phyloP scores from a whole-genome alignment of 805 yeast species.

The Candida schatavii region DNA sequence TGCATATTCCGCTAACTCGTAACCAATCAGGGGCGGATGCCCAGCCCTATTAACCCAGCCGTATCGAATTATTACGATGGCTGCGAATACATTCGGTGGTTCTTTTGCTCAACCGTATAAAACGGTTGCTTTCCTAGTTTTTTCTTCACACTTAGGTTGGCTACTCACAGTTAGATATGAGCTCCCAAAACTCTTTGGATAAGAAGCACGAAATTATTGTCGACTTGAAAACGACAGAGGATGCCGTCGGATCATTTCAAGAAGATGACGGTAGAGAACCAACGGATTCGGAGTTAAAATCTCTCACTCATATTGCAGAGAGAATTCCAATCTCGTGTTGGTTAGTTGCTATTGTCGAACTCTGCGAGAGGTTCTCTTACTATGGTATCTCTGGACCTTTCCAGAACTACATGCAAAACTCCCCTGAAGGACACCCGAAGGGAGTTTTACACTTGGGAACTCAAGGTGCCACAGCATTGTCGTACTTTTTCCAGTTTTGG shows the following conservation, averaged over 20 bases:
- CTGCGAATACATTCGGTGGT: too few species aligned
- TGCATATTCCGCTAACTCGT: too few species aligned
- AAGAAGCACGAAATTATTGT: neutral
- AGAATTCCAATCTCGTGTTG: slow-evolving; percentile 51
- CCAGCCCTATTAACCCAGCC: too few species aligned
- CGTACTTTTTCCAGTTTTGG: slow-evolving; percentile 80
- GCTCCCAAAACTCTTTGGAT: neutral
- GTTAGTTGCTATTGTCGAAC: slow-evolving; percentile 67
- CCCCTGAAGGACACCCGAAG: slow-evolving; percentile 31
- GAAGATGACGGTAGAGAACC: slow-evolving; percentile 41
- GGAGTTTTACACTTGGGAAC: slow-evolving; percentile 58
- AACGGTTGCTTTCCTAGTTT: too few species aligned
- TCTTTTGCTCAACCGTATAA: too few species aligned
- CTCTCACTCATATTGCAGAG: slow-evolving; percentile 52
- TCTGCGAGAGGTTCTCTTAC: slow-evolving; percentile 78
- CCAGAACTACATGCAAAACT: slow-evolving; percentile 72
- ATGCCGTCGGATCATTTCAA: slow-evolving; percentile 1
- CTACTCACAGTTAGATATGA: neutral
- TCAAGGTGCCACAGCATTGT: slow-evolving; percentile 65
- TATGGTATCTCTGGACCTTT: slow-evolving; percentile 76
- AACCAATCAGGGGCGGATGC: too few species aligned
- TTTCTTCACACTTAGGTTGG: too few species aligned
- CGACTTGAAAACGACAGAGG: neutral
- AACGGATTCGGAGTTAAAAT: slow-evolving; percentile 51
- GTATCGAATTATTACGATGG: too few species aligned